phyloP scores from a whole-genome alignment of 441 rosid species.

The Aquilaria agallochum region DNA sequence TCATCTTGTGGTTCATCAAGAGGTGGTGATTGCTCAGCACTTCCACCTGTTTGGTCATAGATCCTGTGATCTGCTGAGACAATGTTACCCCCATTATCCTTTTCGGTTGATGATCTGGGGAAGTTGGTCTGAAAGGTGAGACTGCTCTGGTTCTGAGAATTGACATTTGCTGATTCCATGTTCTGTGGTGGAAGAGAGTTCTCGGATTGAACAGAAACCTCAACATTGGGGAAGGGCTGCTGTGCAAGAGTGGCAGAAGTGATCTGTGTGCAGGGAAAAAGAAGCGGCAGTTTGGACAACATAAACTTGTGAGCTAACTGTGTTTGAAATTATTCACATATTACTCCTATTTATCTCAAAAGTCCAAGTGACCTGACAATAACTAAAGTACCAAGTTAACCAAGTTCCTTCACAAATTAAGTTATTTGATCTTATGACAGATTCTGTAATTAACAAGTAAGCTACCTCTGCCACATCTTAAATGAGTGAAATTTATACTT shows the following conservation, averaged over 20 bases:
- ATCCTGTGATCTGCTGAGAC: conserved; percentile 36
- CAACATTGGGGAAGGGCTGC: conserved; percentile 44
- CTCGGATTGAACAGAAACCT: conserved; percentile 54
- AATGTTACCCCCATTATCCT: conserved; percentile 26
- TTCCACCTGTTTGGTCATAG: conserved; percentile 35
- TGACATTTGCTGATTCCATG: conserved; percentile 29
- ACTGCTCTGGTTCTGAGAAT: conserved; percentile 27
- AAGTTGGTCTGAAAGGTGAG: conserved; percentile 28
- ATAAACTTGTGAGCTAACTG: too few relatives aligned
- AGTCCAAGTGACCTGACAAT: too few relatives aligned
- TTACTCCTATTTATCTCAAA: too few relatives aligned
- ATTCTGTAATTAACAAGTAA: too few relatives aligned
- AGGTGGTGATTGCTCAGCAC: conserved; percentile 45
- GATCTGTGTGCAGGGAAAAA: conserved; percentile 21
- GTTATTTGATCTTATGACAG: too few relatives aligned
- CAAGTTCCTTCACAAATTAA: too few relatives aligned
- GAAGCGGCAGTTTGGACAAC: not conserved
- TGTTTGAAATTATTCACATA: too few relatives aligned
- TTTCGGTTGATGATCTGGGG: conserved; percentile 34
- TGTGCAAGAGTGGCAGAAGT: conserved; percentile 25
- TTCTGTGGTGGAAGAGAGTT: conserved; percentile 41
- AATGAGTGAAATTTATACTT: conserved; percentile 12
- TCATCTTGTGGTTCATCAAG: conserved; percentile 65
- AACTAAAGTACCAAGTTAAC: too few relatives aligned
- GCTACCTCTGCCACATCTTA: too few relatives aligned